Evolutionary conservation across 139 green algal species (phyloP).

Genomic region (Volvox reticuliferus): DNA sequence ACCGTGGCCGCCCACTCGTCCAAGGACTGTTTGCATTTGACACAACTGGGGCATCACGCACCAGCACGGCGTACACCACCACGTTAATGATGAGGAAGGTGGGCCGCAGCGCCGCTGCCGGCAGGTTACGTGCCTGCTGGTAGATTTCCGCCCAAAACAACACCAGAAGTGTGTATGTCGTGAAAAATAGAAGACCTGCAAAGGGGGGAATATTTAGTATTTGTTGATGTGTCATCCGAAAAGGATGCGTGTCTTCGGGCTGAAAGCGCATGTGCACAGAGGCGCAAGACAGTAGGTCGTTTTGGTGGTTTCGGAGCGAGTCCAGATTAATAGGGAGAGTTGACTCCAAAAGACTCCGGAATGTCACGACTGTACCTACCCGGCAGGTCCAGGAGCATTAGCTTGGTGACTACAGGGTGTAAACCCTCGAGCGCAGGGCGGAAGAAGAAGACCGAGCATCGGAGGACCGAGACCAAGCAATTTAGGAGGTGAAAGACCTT

Average conservation of each 20-base stretch:
- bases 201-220: not conserved
- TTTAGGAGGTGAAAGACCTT: slow-evolving; percentile 99
- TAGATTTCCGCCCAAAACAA: slow-evolving; percentile 99
- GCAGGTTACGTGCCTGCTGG: slow-evolving; percentile 92
- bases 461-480: slow-evolving; percentile 83
- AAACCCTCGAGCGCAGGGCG: slow-evolving; percentile 70
- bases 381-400: slow-evolving; percentile 90
- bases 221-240: not conserved
- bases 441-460: slow-evolving; percentile 86
- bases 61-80: slow-evolving; percentile 88
- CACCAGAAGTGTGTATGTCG: slow-evolving; percentile 97
- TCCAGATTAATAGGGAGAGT: not conserved
- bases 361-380: slow-evolving; percentile 50
- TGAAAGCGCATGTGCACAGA: no score
- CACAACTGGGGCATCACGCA: slow-evolving; percentile 10
- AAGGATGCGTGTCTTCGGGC: not conserved
- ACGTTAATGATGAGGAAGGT: slow-evolving; percentile 91
- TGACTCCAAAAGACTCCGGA: not conserved
- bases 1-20: no score
- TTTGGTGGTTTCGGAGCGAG: not conserved
- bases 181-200: slow-evolving; percentile 96
- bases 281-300: no score
- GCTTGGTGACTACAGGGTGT: slow-evolving; percentile 60
- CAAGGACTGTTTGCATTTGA: no score
- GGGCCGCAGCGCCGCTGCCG: slow-evolving; percentile 84